phyloP scores from a whole-genome alignment of 192 early-diverging fungal species.

The Funneliformis mosseae region DNA sequence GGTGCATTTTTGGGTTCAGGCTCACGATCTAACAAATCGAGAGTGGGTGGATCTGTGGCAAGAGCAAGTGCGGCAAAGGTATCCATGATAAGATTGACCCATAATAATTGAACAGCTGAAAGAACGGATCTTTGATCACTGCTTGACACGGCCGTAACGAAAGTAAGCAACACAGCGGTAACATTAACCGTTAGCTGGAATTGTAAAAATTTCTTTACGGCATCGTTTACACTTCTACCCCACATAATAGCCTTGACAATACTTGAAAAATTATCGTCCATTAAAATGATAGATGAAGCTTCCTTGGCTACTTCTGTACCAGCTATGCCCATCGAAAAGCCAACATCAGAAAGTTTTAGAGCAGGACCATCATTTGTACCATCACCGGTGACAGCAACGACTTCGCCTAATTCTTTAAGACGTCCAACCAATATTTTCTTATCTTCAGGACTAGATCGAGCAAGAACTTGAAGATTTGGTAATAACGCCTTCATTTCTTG shows the following conservation, averaged over 20 bases:
- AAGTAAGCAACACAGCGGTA: slow-evolving; percentile 80
- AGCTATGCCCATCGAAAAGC: slow-evolving; percentile 99
- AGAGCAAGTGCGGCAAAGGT: slow-evolving; percentile 96
- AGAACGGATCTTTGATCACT: slow-evolving; percentile 76
- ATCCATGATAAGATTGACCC: slow-evolving; percentile 99
- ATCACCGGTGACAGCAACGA: slow-evolving; percentile 98
- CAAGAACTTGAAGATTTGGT: slow-evolving; percentile 92
- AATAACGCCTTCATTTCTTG: slow-evolving; percentile 92
- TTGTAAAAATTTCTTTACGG: slow-evolving; percentile 98
- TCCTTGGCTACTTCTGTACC: slow-evolving; percentile 99
- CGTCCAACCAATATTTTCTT: slow-evolving; percentile 93
- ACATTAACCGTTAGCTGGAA: slow-evolving; percentile 99
- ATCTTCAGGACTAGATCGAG: slow-evolving; percentile 91
- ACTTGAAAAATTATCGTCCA: slow-evolving; percentile 99
- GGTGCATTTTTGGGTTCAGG: slow-evolving; percentile 83
- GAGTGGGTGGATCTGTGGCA: slow-evolving; percentile 91
- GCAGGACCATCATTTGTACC: slow-evolving; percentile 99
- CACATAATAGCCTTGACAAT: slow-evolving; percentile 97
- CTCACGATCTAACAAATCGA: slow-evolving; percentile 80
- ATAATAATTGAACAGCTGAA: slow-evolving; percentile 94
- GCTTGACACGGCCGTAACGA: slow-evolving; percentile 72
- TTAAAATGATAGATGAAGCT: slow-evolving; percentile 94
- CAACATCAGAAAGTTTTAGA: slow-evolving; percentile 92
- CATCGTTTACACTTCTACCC: slow-evolving; percentile 95
- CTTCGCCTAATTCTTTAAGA: slow-evolving; percentile 87